Base-by-base conservation (phyloP, 371 early-diverging fungal species). In the Racocetra persica region DNA sequence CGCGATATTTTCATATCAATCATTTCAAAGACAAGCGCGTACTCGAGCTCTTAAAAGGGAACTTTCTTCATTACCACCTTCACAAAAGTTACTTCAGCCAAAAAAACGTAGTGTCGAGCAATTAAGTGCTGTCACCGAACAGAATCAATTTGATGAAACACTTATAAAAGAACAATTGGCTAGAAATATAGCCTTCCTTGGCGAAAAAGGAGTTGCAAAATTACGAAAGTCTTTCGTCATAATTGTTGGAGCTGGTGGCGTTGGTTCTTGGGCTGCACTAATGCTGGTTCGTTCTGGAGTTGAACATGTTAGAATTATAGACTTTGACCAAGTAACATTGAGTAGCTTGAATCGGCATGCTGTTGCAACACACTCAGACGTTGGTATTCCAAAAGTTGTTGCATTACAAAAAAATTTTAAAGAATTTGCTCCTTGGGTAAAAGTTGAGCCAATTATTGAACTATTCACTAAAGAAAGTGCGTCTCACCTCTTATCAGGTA, bases 241-340 rank as follows among this genome's bases (percentile, higher is more conserved):
- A 67, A 94, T 98, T n/a, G 97, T 98, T 6, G 99, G 99, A 26
- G 92, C 94, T 13, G 99, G 99, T 22, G 98, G 98, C 4, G 98
- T 98, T 5, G 98, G 95, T 16, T 94, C 94, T 2, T 95, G 95
- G 92, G 93, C 96, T 36, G 96, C 98, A 2, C 86, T 95, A 45
- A 95, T 98, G 96, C 86, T 98, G 52, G 77, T 94, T 71, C 91
- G 98, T 55, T 93, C 96, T 4, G 98, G 98, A 32, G 95, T 98
- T 0, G 91, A 92, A 80, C 89, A 89, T 57, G 88, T 98, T 36
- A 92, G 98, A 18, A 84, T 98, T 49, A 95, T 98, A 69, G 98
- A 98, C 81, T 98, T 98, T 85, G 98, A 98, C 84, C 97, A 97
- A 84, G 97, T 98, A 18, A 94, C 97, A 2, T 86, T 97, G 22